phyloP scores from a whole-genome alignment of 495 filamentous ascomycete species.

The Penicillium ochrochloron region DNA sequence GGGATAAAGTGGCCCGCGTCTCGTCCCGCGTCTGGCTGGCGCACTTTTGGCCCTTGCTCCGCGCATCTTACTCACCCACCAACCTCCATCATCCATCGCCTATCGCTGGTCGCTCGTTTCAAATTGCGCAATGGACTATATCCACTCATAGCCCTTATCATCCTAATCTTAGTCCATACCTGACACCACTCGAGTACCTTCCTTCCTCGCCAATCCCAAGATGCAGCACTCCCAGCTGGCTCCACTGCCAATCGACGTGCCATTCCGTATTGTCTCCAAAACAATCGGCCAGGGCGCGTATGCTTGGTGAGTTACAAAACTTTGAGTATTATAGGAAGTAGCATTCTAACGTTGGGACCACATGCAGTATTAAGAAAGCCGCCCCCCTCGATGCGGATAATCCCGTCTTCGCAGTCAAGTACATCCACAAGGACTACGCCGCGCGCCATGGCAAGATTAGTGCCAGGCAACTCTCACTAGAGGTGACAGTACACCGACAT shows the following conservation, averaged over 20 bases:
- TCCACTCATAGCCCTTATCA: constrained; percentile 11
- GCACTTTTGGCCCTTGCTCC: constrained; percentile 16
- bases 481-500: constrained; percentile 84
- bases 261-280: constrained; percentile 92
- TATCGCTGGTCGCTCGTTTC: constrained; percentile 10
- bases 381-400: constrained; percentile 66
- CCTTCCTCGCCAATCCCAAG: constrained; percentile 19
- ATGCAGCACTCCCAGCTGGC: constrained; percentile 84
- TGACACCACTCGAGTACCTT: neutral
- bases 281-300: constrained; percentile 97
- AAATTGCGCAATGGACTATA: constrained; percentile 7
- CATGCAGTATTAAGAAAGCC: constrained; percentile 94
- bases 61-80: constrained; percentile 15
- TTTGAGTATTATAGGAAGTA: neutral
- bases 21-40: constrained; percentile 24
- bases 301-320: constrained; percentile 73
- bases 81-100: constrained; percentile 8
- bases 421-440: constrained; percentile 97
- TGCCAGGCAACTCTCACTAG: constrained; percentile 83
- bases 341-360: constrained; percentile 13
- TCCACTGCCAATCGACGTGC: constrained; percentile 81
- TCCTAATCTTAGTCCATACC: neutral
- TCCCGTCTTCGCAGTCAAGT: constrained; percentile 94
- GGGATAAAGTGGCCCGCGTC: constrained; percentile 54
- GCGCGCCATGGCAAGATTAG: constrained; percentile 85